Conservation (phyloP, 1,284 basidiomycete species). For the Sanghuangporus sanghuang region DNA sequence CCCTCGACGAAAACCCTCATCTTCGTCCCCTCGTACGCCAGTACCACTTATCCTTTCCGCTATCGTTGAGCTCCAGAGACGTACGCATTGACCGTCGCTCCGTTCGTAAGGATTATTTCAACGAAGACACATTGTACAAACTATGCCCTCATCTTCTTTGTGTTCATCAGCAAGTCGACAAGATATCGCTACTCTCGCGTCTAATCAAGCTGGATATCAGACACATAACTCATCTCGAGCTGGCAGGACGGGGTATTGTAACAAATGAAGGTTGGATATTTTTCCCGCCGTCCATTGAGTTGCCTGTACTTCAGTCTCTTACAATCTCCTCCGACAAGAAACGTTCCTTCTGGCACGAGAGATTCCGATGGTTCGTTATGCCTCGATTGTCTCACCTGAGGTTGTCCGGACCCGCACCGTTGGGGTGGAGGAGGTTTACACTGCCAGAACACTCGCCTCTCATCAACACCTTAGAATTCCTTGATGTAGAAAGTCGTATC, state of each 20-base stretch:
- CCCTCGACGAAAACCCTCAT: background rate
- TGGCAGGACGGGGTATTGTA: background rate
- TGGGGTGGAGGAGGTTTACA: background rate
- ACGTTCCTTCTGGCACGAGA: background rate
- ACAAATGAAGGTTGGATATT: background rate
- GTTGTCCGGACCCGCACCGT: background rate
- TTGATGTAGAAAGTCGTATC: background rate
- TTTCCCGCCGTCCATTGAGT: background rate
- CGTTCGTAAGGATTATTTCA: no score
- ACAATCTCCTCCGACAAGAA: background rate
- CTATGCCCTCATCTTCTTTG: no score
- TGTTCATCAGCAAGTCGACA: background rate
- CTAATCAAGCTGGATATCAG: background rate
- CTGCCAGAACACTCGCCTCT: background rate
- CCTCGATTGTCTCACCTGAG: background rate
- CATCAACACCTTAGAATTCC: background rate
- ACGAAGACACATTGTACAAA: no score
- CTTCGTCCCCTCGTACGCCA: slow-evolving; percentile 1
- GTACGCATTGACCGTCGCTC: background rate
- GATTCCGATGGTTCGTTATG: background rate
- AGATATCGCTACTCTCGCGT: background rate
- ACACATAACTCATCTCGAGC: background rate
- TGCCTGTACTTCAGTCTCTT: background rate
- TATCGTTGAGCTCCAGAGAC: background rate
- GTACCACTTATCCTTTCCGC: background rate